Evolutionary conservation across 139 green algal species (phyloP), one percentile per base, ranked within the genome.

Genomic region (Chlamydomonas sp.): DNA sequence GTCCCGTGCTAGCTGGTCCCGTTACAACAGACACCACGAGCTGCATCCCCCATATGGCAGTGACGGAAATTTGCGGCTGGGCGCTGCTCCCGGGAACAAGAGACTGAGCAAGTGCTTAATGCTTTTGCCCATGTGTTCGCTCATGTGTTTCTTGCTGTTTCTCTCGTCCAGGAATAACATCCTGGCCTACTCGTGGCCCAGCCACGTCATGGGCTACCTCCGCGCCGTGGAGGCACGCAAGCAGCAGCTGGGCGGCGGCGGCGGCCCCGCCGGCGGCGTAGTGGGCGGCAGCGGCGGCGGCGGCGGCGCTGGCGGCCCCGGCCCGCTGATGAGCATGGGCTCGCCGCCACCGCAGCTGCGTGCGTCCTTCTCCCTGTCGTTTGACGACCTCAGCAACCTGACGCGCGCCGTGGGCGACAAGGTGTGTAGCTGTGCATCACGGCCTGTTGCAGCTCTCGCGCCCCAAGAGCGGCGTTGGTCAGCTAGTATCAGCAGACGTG

Each of bases 161-260:
- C 31, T 49, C 31, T 49, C 31, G 31, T 49, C 31, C 72, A 90
- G 95, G 3, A 85, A 91, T 77, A 97, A 98, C 93, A 98, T 99
- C 88, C 94, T 97, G 72, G 95, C 97, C 31, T 98, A 98, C 93
- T 97, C 92, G 62, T 99, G 97, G 95, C 93, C 94, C 60, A 93
- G 92, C 63, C 97, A 99, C 91, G 97, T 95, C 89, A 92, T 96
- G 74, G 89, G 91, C 76, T 97, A 96, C 93, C 91, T 98, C 72
- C 89, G 94, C 49, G 77, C 78, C 3, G 89, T 98, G 57, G 94
- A 97, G 78, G 72, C n/a, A 58, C 83, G 74, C 31, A 68, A 18
- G 31, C 31, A 49, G 31, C 4, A 85, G n/a, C 75, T 92, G 69
- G 91, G 87, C 17, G 87, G 90, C 49, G 90, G 74, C 58, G 89